A percentile compares a stretch with the other conserved stretches of the same genome.
Evolutionary conservation across 768 basidiomycete genomes (phyloP).

Genomic region (Rhizopogon vinicolor): DNA sequence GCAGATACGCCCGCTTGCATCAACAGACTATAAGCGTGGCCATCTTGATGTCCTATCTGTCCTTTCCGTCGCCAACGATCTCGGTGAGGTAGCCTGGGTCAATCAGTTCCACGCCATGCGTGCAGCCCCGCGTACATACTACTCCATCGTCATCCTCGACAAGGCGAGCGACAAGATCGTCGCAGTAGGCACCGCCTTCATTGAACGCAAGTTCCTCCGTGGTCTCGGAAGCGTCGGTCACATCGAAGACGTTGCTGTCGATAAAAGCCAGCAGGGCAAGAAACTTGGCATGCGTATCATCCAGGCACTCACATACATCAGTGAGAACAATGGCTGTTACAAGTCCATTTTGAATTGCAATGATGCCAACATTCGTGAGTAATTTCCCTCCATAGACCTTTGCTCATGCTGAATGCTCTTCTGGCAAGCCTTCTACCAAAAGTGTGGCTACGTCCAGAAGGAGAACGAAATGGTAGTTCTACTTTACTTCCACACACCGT

Average conservation of each 20-base stretch:
- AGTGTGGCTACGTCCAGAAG: conserved; percentile 90
- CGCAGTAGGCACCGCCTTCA: conserved; percentile 75
- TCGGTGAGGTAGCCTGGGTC: conserved; percentile 63
- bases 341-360: conserved; percentile 98
- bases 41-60: conserved; percentile 80
- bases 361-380: conserved; percentile 86
- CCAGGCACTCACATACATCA: conserved; percentile 78
- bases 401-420: conserved; percentile 2
- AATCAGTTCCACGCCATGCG: conserved; percentile 63
- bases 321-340: conserved; percentile 79
- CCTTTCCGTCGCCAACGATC: conserved; percentile 65
- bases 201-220: conserved; percentile 94
- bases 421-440: conserved; percentile 85
- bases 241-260: conserved; percentile 97
- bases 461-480: conserved; percentile 85
- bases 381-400: not conserved
- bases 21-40: conserved; percentile 75
- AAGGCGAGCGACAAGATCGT: conserved; percentile 74
- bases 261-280: conserved; percentile 83
- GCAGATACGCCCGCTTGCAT: conserved; percentile 87
- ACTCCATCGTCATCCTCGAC: conserved; percentile 78
- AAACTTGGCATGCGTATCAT: conserved; percentile 88
- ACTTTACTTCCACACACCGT: not conserved
- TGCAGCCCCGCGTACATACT: conserved; percentile 64
- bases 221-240: conserved; percentile 86